Evolutionary conservation across 2,329 filamentous ascomycete genomes (phyloP), one percentile per base, ranked within the genome.

Genomic region (Aspergillus latus): DNA sequence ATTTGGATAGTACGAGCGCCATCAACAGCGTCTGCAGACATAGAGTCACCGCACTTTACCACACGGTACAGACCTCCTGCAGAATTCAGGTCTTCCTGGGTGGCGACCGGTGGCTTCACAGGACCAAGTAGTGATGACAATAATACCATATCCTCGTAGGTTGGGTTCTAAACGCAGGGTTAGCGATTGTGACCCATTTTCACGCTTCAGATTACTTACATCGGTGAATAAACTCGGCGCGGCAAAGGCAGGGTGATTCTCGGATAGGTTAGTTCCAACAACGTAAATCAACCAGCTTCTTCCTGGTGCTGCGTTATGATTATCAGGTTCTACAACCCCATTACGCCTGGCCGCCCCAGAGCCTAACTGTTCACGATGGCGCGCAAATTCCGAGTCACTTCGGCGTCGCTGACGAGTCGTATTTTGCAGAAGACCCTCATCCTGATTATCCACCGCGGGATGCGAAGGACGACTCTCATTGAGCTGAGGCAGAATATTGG

Each of bases 231-330:
- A 76, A 62, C 85, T 88, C 10, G 86, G 86, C 16, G 86, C 87
- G 6, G 85, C 86, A 59, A 88, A 81, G 26, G 87, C 86, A 21
- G 86, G 86, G 67, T 88, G 86, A 62, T 88, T 87, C 63, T 88
- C 85, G 1, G 86, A 85, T 52, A 88, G 83, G 62, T 86, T 88
- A 42, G 86, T 86, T 45, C 86, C 86, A 50, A 89, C 81, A 7
- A 89, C 85, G 66, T 89, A 89, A 52, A 89, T 88, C 64, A 89
- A 81, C 86, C 86, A 89, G 70, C 85, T 88, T 62, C 86, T 76
- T 53, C 83, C 84, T 53, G 77, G 79, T 56, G 76, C 74, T 42
- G 74, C 72, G 8, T 74, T 68, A 53, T 76, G 68, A 45, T 79
- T 77, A 56, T 84, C 80, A 21, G 84, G 83, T 59, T 84, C 82